Conservation (phyloP, 257 asterid species). For the Forsythia suspensa region DNA sequence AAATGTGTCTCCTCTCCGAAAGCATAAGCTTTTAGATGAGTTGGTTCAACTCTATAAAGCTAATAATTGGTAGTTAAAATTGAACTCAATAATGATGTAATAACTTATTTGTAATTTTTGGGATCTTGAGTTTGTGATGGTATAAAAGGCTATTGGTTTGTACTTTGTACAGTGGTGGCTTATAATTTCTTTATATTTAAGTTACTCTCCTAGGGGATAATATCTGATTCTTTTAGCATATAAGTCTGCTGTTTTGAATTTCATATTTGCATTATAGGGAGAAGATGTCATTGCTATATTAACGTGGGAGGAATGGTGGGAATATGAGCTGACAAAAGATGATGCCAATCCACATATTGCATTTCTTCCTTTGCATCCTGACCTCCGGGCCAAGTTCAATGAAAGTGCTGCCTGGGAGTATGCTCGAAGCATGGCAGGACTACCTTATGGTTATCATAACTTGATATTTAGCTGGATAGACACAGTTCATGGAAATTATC, state of each 20-base stretch:
- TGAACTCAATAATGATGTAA: background rate
- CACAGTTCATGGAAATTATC: constrained; percentile 73
- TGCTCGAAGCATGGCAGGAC: constrained; percentile 78
- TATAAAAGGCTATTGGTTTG: background rate
- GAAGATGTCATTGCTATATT: constrained; percentile 75
- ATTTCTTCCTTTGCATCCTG: constrained; percentile 78
- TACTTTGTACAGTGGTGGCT: background rate
- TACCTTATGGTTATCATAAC: constrained; percentile 90
- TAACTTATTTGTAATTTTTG: constrained; percentile 4
- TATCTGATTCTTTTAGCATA: background rate
- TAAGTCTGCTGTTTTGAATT: background rate
- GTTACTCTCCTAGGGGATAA: background rate
- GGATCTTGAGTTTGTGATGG: background rate
- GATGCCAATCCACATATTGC: constrained; percentile 85
- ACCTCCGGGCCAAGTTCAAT: constrained; percentile 75
- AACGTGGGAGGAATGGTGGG: constrained; percentile 98
- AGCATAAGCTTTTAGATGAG: background rate
- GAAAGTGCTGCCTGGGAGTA: constrained; percentile 92
- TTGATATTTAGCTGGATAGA: constrained; percentile 96
- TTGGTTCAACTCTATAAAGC: background rate
- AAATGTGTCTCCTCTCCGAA: background rate
- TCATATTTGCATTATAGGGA: constrained; percentile 45
- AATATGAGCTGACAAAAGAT: constrained; percentile 73
- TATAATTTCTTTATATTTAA: background rate
- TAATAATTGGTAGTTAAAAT: background rate